Conservation (phyloP, 306 rosid species). For the Mimosa bimucronata region DNA sequence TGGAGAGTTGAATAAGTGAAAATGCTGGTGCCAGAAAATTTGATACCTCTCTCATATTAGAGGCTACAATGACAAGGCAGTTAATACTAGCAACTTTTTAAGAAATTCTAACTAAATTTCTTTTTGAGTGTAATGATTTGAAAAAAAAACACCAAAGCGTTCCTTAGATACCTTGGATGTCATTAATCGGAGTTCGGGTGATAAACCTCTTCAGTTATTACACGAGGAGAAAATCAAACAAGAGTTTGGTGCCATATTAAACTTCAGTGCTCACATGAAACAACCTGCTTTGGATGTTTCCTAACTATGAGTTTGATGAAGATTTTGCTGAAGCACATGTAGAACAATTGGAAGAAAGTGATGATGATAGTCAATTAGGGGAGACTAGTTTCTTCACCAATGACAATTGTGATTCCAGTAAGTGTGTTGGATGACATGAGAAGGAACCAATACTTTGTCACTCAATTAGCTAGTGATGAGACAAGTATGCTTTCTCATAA, state of each 20-base stretch:
- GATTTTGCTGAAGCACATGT: constrained; percentile 71
- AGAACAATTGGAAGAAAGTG: constrained; percentile 69
- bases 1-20: constrained; percentile 44
- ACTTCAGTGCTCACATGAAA: constrained; percentile 68
- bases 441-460: constrained; percentile 49
- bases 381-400: constrained; percentile 32
- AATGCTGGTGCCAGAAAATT: constrained; percentile 46
- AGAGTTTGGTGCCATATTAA: constrained; percentile 66
- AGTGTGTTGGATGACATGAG: too few relatives aligned
- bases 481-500: constrained; percentile 73
- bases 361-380: constrained; percentile 26
- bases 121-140: constrained; percentile 70
- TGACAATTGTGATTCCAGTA: constrained; percentile 18
- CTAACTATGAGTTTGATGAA: constrained; percentile 53
- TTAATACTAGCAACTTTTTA: constrained; percentile 46
- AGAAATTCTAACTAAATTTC: constrained; percentile 64
- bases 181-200: constrained; percentile 50
- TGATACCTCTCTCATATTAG: constrained; percentile 60
- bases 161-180: constrained; percentile 51
- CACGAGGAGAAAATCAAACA: constrained; percentile 51
- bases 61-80: constrained; percentile 49
- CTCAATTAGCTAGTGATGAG: constrained; percentile 77
- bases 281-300: constrained; percentile 65
- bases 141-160: constrained; percentile 62
- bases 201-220: constrained; percentile 8